These are phyloP conservation scores for Inonotus obliquus DNA, from an alignment of 1,284 basidiomycete species.

Conservation along the genomic window DNA sequence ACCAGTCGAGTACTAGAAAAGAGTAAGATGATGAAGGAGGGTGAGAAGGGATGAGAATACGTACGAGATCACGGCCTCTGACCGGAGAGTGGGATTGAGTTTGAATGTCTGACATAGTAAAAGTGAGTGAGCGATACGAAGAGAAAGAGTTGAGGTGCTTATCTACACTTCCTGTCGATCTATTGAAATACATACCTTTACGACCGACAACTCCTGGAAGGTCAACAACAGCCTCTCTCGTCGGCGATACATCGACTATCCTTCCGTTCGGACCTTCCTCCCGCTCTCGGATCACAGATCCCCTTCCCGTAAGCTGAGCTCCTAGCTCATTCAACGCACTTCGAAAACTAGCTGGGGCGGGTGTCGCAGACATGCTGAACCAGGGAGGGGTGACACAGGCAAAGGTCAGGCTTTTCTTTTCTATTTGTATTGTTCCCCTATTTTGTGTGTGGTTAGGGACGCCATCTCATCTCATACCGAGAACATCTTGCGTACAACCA, in stretches of 20 bases:
- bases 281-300: constrained; percentile 5
- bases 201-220: not conserved
- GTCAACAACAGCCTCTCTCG: not conserved
- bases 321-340: constrained; percentile 3
- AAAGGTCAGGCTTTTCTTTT: not conserved
- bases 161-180: not conserved
- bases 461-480: constrained; percentile 2
- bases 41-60: constrained; percentile 17
- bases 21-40: not conserved
- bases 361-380: not conserved
- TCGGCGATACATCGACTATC: not conserved
- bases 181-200: not conserved
- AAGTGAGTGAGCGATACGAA: too few relatives aligned
- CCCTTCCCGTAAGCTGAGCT: constrained; percentile 8
- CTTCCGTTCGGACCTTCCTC: not conserved
- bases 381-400: too few relatives aligned
- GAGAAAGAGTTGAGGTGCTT: not conserved
- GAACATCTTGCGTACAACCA: not conserved
- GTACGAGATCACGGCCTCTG: constrained; percentile 28
- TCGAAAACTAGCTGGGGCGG: not conserved
- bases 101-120: not conserved
- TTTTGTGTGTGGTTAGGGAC: not conserved
- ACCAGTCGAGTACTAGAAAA: constrained; percentile 49
- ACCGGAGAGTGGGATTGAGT: constrained; percentile 26
- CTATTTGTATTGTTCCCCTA: not conserved